Conservation (phyloP, 2,329 filamentous ascomycete genomes). For the Aurifilum marmelostoma region DNA sequence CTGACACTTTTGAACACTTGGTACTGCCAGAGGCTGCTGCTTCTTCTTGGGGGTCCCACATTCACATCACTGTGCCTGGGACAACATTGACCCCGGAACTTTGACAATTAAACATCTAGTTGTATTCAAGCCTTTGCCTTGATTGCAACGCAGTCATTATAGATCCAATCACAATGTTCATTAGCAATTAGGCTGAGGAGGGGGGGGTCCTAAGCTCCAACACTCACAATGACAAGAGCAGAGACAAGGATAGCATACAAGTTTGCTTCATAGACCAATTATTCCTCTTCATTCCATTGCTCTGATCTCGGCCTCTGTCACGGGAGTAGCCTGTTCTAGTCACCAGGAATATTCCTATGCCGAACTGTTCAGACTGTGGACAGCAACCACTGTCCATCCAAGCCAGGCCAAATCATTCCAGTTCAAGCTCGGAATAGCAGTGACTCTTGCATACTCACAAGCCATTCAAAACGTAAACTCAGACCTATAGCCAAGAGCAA, state of each 20-base stretch:
- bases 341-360: not conserved
- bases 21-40: not conserved
- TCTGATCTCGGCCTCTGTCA: too few relatives aligned
- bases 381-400: too few relatives aligned
- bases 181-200: too few relatives aligned
- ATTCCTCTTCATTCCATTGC: too few relatives aligned
- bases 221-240: not conserved
- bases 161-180: not conserved
- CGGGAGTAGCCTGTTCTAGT: not conserved
- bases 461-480: not conserved
- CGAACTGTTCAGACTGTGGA: too few relatives aligned
- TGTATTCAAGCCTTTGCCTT: not conserved
- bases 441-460: not conserved
- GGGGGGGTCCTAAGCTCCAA: too few relatives aligned
- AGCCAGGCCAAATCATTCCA: not conserved
- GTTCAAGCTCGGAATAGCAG: not conserved
- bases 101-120: too few relatives aligned
- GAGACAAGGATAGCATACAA: not conserved
- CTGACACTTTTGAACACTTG: too few relatives aligned
- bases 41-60: too few relatives aligned
- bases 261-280: too few relatives aligned
- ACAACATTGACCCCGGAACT: too few relatives aligned
- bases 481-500: not conserved
- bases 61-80: too few relatives aligned
- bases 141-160: not conserved